A percentile compares a stretch with the other conserved stretches of the same genome.
These are phyloP conservation scores for Phaseolus lunatus DNA, from an alignment of 306 rosid species.

Conservation along the genomic window DNA sequence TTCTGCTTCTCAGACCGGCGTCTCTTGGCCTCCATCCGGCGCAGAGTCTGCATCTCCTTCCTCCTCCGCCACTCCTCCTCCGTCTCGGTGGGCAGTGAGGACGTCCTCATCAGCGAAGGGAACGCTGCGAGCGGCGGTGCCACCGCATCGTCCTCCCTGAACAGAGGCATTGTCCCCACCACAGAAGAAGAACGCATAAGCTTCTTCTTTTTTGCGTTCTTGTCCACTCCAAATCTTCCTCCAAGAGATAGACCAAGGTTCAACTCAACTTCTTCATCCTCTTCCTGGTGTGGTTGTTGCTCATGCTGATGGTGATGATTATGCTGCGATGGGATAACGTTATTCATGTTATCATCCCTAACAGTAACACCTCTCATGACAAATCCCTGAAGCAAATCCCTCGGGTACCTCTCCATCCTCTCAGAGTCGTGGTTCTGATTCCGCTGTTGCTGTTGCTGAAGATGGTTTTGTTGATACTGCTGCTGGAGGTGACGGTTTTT, in stretches of 20 bases:
- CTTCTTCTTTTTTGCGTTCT: conserved; percentile 60
- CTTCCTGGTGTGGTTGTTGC: not conserved
- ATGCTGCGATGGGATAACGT: not conserved
- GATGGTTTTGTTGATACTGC: not conserved
- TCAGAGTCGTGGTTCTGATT: conserved; percentile 41
- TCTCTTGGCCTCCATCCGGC: conserved; percentile 90
- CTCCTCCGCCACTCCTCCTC: conserved; percentile 97
- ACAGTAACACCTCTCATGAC: conserved; percentile 28
- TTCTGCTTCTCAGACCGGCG: conserved; percentile 90
- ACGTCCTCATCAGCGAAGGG: conserved; percentile 60
- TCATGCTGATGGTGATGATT: not conserved
- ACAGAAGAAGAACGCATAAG: conserved; percentile 80
- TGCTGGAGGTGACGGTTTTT: not conserved
- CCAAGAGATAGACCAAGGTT: conserved; percentile 92
- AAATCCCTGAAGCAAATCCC: conserved; percentile 84
- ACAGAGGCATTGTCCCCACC: conserved; percentile 71
- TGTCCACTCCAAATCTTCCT: conserved; percentile 89
- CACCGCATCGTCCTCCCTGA: conserved; percentile 49
- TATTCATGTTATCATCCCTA: not conserved
- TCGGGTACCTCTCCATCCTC: conserved; percentile 68
- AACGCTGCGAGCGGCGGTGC: conserved; percentile 47
- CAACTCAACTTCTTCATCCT: conserved; percentile 71
- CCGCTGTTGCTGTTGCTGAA: not conserved
- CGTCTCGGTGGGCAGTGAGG: conserved; percentile 91
- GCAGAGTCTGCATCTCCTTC: conserved; percentile 87